Evolutionary conservation across 441 rosid species (phyloP).

Genomic region (Syzygium syzygioides): DNA sequence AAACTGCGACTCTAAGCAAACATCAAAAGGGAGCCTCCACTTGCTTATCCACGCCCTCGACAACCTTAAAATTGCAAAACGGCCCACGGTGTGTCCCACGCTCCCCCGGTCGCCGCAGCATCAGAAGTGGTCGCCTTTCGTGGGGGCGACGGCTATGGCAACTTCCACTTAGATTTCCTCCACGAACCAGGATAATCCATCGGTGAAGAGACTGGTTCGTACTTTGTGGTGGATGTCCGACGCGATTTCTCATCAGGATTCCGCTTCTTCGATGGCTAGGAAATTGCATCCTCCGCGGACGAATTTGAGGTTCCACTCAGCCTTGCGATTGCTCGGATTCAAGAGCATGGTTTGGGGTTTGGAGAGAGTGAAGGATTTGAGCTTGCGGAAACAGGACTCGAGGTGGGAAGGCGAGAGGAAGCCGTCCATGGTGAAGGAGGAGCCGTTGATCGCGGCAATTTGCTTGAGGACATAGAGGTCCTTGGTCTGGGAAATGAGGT

Average conservation of each 20-base stretch:
- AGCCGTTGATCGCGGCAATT: conserved; percentile 18
- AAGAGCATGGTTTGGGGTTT: background rate
- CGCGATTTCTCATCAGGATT: no score
- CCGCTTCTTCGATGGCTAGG: no score
- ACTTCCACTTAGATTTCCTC: background rate
- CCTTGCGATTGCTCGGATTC: conserved; percentile 6
- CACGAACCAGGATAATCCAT: no score
- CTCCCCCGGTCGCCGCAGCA: background rate
- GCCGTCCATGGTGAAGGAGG: conserved; percentile 27
- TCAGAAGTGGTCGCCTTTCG: no score
- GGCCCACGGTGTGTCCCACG: no score
- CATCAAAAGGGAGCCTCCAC: background rate
- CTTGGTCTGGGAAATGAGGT: background rate
- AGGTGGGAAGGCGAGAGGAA: conserved; percentile 56
- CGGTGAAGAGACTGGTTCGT: no score
- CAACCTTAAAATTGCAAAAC: no score
- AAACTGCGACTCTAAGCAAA: background rate
- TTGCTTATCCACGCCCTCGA: background rate
- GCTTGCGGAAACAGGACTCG: conserved; percentile 56
- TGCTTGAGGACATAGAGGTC: conserved; percentile 42
- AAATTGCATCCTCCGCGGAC: no score
- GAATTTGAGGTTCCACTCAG: no score
- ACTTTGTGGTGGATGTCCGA: no score
- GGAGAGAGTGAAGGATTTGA: conserved; percentile 48
- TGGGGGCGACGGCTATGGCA: no score